Conservation (phyloP, 1,139 yeast species). For the Scheffersomyces titani region DNA sequence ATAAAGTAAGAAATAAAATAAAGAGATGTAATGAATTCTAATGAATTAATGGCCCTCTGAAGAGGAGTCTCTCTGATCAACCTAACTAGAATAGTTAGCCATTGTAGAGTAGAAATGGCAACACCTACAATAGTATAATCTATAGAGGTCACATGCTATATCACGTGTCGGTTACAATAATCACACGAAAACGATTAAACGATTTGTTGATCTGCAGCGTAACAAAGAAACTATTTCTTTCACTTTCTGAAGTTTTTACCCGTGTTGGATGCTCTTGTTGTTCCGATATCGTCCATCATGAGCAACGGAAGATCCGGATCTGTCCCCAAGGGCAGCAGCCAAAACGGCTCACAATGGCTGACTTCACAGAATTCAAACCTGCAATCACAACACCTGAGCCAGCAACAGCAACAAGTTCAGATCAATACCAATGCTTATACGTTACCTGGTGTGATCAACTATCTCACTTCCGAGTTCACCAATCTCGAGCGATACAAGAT, state of each 20-base stretch:
- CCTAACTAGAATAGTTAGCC: not conserved
- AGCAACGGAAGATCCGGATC: not conserved
- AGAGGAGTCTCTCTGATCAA: not conserved
- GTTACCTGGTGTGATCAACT: slow-evolving; percentile 65
- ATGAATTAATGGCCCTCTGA: not conserved
- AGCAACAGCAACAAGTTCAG: slow-evolving; percentile 11
- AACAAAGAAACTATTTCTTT: not conserved
- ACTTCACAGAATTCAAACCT: slow-evolving; percentile 8
- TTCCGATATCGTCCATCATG: not conserved
- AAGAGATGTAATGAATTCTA: not conserved
- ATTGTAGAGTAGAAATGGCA: no score
- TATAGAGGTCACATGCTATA: not conserved
- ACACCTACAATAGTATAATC: no score
- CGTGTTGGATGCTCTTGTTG: not conserved
- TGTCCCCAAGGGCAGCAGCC: slow-evolving; percentile 4
- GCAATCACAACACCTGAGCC: slow-evolving; percentile 11
- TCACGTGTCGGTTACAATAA: not conserved
- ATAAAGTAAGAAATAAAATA: not conserved
- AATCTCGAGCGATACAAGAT: slow-evolving; percentile 58
- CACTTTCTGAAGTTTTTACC: not conserved
- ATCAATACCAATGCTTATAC: slow-evolving; percentile 36
- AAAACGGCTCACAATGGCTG: not conserved
- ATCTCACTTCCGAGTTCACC: slow-evolving; percentile 61
- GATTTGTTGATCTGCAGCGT: slow-evolving; percentile 7
- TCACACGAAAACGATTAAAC: slow-evolving; percentile 3